Conservation (phyloP, 805 yeast genomes). For the Lachancea sp. region DNA sequence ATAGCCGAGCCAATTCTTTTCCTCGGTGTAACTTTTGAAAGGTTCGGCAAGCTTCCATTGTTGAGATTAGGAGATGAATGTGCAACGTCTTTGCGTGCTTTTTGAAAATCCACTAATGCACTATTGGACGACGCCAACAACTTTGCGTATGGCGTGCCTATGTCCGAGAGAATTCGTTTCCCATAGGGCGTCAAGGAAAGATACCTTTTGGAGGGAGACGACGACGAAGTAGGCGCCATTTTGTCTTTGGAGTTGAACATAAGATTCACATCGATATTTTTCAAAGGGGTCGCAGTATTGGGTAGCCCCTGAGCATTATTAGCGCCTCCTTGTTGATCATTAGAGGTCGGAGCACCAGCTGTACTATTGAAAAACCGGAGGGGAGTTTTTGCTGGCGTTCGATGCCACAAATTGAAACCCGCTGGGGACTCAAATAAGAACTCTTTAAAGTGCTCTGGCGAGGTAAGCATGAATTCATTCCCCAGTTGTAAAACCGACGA, state of each 20-base stretch:
- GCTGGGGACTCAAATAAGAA: conserved; percentile 31
- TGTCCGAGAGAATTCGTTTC: conserved; percentile 27
- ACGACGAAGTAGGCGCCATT: conserved; percentile 12
- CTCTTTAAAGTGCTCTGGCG: conserved; percentile 33
- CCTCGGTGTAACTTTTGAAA: background rate
- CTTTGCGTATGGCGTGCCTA: conserved; percentile 29
- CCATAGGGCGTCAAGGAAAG: conserved; percentile 31
- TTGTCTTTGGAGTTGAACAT: conserved; percentile 26
- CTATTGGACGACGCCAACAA: conserved; percentile 25
- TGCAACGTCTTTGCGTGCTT: conserved; percentile 24
- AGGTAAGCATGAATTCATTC: conserved; percentile 29
- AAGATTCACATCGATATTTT: conserved; percentile 28
- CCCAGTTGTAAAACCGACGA: conserved; percentile 28
- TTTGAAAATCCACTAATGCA: conserved; percentile 31
- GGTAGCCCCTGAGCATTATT: conserved; percentile 9
- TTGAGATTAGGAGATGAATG: background rate
- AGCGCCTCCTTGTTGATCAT: background rate
- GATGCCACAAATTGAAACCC: conserved; percentile 28
- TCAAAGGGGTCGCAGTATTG: conserved; percentile 23
- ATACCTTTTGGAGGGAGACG: conserved; percentile 28
- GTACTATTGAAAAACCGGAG: conserved; percentile 26
- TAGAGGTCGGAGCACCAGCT: background rate
- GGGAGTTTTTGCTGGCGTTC: conserved; percentile 33
- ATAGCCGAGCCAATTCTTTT: background rate
- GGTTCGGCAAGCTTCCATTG: background rate